Base-by-base conservation (phyloP, 2,329 filamentous ascomycete genomes). In the Aspergillus caelatus region DNA sequence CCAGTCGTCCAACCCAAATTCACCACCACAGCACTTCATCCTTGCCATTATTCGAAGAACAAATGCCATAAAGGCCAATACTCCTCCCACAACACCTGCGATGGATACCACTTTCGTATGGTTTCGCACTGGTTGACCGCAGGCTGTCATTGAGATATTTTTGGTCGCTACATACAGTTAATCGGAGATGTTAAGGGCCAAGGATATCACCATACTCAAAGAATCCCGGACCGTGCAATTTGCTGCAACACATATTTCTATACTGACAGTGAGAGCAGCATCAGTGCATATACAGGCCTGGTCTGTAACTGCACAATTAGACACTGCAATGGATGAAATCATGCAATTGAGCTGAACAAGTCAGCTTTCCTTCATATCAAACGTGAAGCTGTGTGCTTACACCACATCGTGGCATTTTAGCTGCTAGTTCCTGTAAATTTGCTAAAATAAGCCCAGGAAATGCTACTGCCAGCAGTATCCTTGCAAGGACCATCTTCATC, bases 1-100 rank as follows among this genome's bases (percentile, higher is more conserved):
- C 68, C 71, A 77, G 60, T 81, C 79, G 65, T 82, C 81, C 71
- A 69, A 72, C 9, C 79, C 78, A 55, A 81, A 75, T 7, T 67
- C 68, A 2, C 78, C 77, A 45, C 76, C 76, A 19, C 73, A 69
- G 19, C 69, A 72, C 4, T 71, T 72, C 0, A 77, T 65, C 21
- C 79, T 78, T 60, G 80, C 78, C 26, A 75, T 52, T 48, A 82
- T 68, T 9, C 81, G 75, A 16, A 78, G 62, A 16, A 75, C 46
- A 26, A 75, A 78, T 16, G 70, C 76, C 1, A 76, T 16, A 1
- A 78, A 64, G 21, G 78, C 77, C 5, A 80, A 57, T 9, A 75
- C 69, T 0, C 74, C 73, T 23, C 80, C 73, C 8, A 67, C 70
- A 10, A 80, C 69, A 34, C 76, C 79, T 11, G 74, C 62, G 23